These are phyloP conservation scores for Polyporus arcularius DNA, from an alignment of 768 basidiomycete genomes.

Conservation along the genomic window DNA sequence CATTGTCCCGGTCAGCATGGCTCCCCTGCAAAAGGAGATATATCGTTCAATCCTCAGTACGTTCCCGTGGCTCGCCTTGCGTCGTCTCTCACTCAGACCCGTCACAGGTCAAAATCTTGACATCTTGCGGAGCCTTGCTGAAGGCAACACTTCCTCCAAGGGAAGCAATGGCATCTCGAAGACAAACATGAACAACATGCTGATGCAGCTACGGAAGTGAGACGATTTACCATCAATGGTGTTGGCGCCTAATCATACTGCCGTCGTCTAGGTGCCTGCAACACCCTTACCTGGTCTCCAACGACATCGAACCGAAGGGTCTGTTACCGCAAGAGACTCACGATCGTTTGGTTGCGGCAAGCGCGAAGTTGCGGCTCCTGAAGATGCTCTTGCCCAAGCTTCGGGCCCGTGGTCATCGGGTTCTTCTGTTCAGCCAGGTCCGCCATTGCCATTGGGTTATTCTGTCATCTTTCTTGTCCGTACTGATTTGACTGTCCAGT, in stretches of 20 bases:
- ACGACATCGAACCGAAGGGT: constrained; percentile 74
- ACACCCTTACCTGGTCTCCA: constrained; percentile 86
- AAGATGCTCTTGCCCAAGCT: constrained; percentile 80
- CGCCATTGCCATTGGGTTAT: constrained; percentile 28
- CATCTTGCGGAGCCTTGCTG: constrained; percentile 60
- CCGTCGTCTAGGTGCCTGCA: constrained; percentile 67
- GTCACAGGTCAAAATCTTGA: constrained; percentile 67
- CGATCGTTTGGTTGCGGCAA: constrained; percentile 77
- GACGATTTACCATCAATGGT: constrained; percentile 25
- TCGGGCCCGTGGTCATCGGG: constrained; percentile 81
- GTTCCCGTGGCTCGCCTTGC: background rate
- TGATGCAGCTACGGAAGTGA: constrained; percentile 89
- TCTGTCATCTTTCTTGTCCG: background rate
- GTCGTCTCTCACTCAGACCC: background rate
- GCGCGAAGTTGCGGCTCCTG: constrained; percentile 82
- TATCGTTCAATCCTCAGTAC: constrained; percentile 84
- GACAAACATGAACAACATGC: constrained; percentile 72
- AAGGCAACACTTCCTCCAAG: constrained; percentile 37
- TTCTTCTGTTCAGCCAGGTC: constrained; percentile 89
- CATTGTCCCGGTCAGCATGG: constrained; percentile 89
- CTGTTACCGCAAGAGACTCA: constrained; percentile 63
- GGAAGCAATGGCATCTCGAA: constrained; percentile 39
- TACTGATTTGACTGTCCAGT: constrained; percentile 47
- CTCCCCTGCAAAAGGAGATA: constrained; percentile 82
- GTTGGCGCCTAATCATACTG: background rate